A percentile compares a stretch with the other conserved stretches of the same genome.
phyloP scores from a whole-genome alignment of 371 early-diverging fungal species.

The Paraphysoderma sedebokerense region DNA sequence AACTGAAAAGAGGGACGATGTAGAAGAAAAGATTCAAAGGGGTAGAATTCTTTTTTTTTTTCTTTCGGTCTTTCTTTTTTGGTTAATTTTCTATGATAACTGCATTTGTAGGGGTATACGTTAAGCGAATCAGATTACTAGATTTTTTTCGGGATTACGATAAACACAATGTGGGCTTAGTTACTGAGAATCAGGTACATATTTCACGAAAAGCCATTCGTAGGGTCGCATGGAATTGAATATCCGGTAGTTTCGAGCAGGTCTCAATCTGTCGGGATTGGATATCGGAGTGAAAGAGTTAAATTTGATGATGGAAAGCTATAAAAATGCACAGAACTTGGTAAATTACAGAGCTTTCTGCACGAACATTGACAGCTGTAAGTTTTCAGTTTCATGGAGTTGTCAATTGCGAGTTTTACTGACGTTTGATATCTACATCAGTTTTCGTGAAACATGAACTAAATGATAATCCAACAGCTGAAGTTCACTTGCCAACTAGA shows the following conservation, averaged over 20 bases:
- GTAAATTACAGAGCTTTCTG: constrained; percentile 22
- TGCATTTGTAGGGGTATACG: no score
- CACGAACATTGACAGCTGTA: constrained; percentile 19
- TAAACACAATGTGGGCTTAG: constrained; percentile 19
- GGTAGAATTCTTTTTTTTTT: neutral
- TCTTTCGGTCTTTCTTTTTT: neutral
- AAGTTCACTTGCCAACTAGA: constrained; percentile 16
- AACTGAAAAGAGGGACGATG: no score
- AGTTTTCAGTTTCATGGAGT: neutral
- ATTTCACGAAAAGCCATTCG: neutral
- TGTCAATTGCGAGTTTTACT: neutral
- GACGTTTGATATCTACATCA: neutral
- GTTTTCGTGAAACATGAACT: constrained; percentile 24
- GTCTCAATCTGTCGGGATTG: constrained; percentile 10
- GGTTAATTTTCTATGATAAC: no score
- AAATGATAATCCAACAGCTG: constrained; percentile 15
- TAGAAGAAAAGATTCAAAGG: neutral
- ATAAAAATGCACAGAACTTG: constrained; percentile 9
- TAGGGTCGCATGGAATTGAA: neutral
- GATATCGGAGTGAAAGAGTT: constrained; percentile 8
- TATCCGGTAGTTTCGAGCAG: constrained; percentile 17
- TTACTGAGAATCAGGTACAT: constrained; percentile 20
- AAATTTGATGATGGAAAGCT: constrained; percentile 9
- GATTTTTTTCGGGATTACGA: constrained; percentile 31
- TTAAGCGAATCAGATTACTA: constrained; percentile 21